Evolutionary conservation across 163 green algal genomes (phyloP).

Genomic region (Chlamydomonas reinhardtii): DNA sequence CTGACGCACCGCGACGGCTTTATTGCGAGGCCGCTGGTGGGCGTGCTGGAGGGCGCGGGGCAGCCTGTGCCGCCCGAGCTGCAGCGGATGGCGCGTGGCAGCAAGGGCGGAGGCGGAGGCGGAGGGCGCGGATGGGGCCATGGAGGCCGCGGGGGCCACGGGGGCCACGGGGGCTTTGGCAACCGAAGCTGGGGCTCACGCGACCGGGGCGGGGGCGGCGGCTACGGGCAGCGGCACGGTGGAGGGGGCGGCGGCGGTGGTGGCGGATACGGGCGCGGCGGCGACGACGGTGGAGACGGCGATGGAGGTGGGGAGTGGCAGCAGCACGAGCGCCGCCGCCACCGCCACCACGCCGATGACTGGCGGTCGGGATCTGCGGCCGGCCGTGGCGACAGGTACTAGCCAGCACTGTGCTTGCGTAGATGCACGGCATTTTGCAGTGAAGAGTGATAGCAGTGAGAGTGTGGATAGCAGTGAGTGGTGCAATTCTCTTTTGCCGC

Average conservation of each 20-base stretch:
- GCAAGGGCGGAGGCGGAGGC: not conserved
- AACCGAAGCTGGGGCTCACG: not conserved
- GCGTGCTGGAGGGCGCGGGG: conserved; percentile 73
- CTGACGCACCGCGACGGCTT: conserved; percentile 34
- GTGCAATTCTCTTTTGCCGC: too few species aligned
- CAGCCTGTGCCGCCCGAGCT: conserved; percentile 75
- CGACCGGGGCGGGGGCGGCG: not conserved
- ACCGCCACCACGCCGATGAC: conserved; percentile 28
- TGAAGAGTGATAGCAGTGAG: too few species aligned
- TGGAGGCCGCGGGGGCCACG: not conserved
- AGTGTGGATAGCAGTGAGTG: too few species aligned
- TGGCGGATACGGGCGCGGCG: not conserved
- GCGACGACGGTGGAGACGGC: not conserved
- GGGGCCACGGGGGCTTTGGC: not conserved
- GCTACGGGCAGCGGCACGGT: not conserved
- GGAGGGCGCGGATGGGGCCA: not conserved
- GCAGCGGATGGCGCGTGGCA: conserved; percentile 13
- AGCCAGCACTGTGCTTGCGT: too few species aligned
- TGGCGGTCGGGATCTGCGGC: not conserved
- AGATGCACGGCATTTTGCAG: too few species aligned
- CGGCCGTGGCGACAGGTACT: not conserved
- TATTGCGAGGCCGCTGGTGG: conserved; percentile 29
- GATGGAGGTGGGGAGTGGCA: not conserved
- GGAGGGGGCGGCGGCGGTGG: not conserved
- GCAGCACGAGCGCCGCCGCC: not conserved